Evolutionary conservation across 2,329 filamentous ascomycete genomes (phyloP).

Genomic region (Cercospora beticola): DNA sequence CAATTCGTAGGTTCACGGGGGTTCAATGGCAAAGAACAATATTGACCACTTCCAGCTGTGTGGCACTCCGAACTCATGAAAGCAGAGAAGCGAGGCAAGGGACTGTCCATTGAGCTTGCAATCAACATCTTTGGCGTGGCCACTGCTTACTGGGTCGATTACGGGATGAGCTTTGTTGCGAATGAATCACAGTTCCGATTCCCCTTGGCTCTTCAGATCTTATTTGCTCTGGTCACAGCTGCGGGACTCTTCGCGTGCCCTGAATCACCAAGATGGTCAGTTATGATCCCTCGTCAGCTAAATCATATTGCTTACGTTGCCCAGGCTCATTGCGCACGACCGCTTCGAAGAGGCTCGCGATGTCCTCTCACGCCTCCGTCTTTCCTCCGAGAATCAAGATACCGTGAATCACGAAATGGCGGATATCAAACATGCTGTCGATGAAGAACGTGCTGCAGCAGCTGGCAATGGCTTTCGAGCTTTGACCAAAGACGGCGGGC

Average conservation of each 20-base stretch:
- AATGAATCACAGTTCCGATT: constrained; percentile 43
- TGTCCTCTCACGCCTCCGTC: constrained; percentile 29
- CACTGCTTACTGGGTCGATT: constrained; percentile 35
- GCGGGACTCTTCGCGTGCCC: constrained; percentile 43
- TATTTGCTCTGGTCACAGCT: constrained; percentile 38
- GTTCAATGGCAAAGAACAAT: background rate
- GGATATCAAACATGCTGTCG: constrained; percentile 44
- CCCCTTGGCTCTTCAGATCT: constrained; percentile 48
- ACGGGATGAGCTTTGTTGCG: constrained; percentile 36
- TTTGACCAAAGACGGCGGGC: constrained; percentile 45
- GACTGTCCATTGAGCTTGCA: constrained; percentile 29
- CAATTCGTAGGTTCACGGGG: constrained; percentile 4
- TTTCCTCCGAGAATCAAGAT: constrained; percentile 33
- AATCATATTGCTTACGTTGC: background rate
- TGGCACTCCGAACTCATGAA: constrained; percentile 49
- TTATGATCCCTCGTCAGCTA: background rate
- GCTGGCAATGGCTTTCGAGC: constrained; percentile 34
- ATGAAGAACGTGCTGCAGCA: constrained; percentile 45
- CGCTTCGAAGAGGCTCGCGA: constrained; percentile 33
- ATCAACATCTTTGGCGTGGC: constrained; percentile 41
- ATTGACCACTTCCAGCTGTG: constrained; percentile 31
- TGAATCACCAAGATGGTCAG: constrained; percentile 40
- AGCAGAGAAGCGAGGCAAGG: constrained; percentile 43
- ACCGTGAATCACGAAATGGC: constrained; percentile 33
- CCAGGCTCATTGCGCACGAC: constrained; percentile 29